Base-by-base conservation (phyloP, 1,284 basidiomycete species). In the Ganoderma lingzhi region DNA sequence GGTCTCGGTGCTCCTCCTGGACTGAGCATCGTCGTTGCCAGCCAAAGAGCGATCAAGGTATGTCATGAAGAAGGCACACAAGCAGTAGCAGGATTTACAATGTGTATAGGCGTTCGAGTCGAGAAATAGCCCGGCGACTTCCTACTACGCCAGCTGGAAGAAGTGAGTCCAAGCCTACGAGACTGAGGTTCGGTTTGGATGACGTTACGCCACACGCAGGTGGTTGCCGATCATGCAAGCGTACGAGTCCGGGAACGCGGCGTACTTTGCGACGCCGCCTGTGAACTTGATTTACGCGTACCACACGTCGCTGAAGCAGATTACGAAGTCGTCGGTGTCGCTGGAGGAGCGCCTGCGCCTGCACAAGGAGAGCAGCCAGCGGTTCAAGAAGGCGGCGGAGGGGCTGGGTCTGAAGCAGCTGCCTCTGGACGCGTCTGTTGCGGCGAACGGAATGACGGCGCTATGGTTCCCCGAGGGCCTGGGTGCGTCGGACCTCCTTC, bases 361-460 rank as follows among this genome's bases (percentile, higher is more conserved):
- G 59, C 97, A 99, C 84, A 86, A 87, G 58, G 88, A 91, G 63
- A 91, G 90, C 0, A 94, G 93, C 70, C 80, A 86, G 66, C 88
- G 88, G 66, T 82, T 99, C 80, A 97, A 95, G 82, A 83, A 89
- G 53, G 88, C 90, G 14, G 90, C 93, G 2, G 80, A 81, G 48
- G 84, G 84, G 44, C 84, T 98, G 60, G 96, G 96, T 3, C 85
- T 98, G 75, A 90, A 85, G 76, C 88, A 88, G 73, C 85, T 98
- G 14, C 90, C 95, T 28, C 78, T 88, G 10, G 83, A 86, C 59
- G 82, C 88, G 1, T 84, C 86, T 6, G 85, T 87, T 66, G 87
- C 93, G n/a, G 96, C 96, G 6, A 97, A 97, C 78, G 96, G 96
- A 60, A 97, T 98, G 96, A 94, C 94, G 15, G 95, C 95, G 87